Evolutionary conservation across 139 green algal species (phyloP).

Genomic region (Micractinium conductrix): DNA sequence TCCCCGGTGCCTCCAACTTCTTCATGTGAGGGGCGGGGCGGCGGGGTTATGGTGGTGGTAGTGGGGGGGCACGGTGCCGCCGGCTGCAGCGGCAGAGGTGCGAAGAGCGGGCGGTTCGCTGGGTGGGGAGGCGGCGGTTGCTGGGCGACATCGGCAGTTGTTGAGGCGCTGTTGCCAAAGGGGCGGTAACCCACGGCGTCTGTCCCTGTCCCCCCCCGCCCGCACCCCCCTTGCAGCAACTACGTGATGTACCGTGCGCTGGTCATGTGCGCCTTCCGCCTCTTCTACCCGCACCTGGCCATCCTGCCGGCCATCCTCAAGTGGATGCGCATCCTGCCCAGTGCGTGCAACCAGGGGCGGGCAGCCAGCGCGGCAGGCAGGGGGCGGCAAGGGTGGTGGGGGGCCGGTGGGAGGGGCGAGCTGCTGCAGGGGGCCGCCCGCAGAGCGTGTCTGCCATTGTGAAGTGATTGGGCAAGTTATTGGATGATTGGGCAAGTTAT

Average conservation of each 20-base stretch:
- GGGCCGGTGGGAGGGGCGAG: no score
- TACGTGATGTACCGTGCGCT: slow-evolving; percentile 40
- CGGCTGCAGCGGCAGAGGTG: slow-evolving; percentile 5
- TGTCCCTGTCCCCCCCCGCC: not conserved
- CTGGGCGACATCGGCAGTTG: not conserved
- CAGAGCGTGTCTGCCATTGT: no score
- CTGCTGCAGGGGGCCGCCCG: no score
- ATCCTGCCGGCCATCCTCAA: slow-evolving; percentile 34
- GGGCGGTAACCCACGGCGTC: no score
- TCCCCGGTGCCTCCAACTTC: slow-evolving; percentile 88
- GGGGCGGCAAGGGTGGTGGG: no score
- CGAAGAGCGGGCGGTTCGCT: no score
- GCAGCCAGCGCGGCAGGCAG: not conserved
- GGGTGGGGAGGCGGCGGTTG: not conserved
- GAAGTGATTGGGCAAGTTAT: no score
- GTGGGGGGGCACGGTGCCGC: slow-evolving; percentile 45
- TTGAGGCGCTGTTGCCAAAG: not conserved
- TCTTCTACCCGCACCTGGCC: slow-evolving; percentile 56
- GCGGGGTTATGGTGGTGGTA: no score
- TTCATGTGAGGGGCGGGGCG: slow-evolving; percentile 68
- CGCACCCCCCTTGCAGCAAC: not conserved
- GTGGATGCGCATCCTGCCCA: slow-evolving; percentile 36
- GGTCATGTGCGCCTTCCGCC: slow-evolving; percentile 49
- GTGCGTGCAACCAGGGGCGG: not conserved
- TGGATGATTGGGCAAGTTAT: not conserved